Percentiles rank a stretch among this genome's conserved stretches.
Evolutionary conservation across 2,329 filamentous ascomycete genomes (phyloP).

Genomic region (Colletotrichum brevisporum): DNA sequence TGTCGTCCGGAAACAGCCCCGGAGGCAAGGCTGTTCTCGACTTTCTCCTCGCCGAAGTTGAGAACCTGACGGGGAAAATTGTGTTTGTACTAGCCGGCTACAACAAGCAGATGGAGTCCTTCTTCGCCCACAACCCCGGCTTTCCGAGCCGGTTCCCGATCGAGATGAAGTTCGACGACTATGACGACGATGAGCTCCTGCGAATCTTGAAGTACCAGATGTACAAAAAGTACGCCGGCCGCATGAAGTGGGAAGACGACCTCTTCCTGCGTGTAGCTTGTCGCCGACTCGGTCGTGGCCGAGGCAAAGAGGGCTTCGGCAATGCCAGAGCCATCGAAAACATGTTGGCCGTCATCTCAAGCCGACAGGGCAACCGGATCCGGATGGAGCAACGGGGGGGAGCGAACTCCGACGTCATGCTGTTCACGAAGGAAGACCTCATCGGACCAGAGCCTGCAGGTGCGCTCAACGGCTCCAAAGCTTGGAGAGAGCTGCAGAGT

Average conservation of each 20-base stretch:
- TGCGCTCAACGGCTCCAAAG: conserved; percentile 64
- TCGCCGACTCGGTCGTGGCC: conserved; percentile 71
- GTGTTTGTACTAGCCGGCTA: conserved; percentile 83
- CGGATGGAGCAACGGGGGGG: conserved; percentile 57
- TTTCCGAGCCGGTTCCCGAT: conserved; percentile 78
- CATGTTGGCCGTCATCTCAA: conserved; percentile 63
- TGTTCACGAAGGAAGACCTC: conserved; percentile 76
- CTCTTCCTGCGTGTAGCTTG: conserved; percentile 75
- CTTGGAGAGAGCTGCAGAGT: conserved; percentile 70
- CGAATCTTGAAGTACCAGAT: conserved; percentile 71
- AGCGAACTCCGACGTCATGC: conserved; percentile 66
- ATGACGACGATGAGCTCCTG: conserved; percentile 74
- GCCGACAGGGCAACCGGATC: conserved; percentile 72
- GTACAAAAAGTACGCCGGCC: conserved; percentile 63
- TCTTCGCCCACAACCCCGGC: conserved; percentile 82
- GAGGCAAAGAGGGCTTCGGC: conserved; percentile 78
- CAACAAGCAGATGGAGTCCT: conserved; percentile 80
- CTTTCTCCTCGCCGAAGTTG: conserved; percentile 79
- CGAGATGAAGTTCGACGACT: conserved; percentile 78
- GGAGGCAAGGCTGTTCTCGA: conserved; percentile 77
- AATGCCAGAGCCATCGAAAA: conserved; percentile 82
- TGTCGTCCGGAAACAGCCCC: conserved; percentile 70
- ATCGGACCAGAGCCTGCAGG: conserved; percentile 77
- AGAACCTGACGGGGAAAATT: conserved; percentile 78
- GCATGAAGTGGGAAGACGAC: conserved; percentile 74